Evolutionary conservation across 2,329 filamentous ascomycete species (phyloP), one percentile per base, ranked within the genome.

Genomic region (Monilinia fructigena): DNA sequence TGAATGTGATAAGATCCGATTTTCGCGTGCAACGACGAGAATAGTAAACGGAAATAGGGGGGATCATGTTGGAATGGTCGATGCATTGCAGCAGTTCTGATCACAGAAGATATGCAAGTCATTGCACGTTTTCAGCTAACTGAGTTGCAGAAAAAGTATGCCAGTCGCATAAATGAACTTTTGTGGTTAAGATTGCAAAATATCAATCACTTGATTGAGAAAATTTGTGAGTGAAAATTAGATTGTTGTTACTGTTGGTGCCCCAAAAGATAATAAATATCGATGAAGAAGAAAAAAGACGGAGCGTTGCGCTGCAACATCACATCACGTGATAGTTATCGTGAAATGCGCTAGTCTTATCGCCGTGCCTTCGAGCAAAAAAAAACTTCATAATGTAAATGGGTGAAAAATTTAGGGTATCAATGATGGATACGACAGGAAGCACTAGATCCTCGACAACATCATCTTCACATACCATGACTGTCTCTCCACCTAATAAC

Each of bases 381-480:
- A 60, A 66, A 70, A 67, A 63, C 45, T 53, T 65, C 68, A 68
- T 65, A 65, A 40, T 50, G 35, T 64, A 47, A 40, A 52, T 55
- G n/a, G 47, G 12, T 28, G n/a, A 31, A 47, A 56, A 48, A 58
- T 61, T 53, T 52, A 55, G 65, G n/a, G 18, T 26, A 23, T n/a
- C 63, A 69, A 69, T 53, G 53, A 75, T 75, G 73, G 73, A 68
- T 58, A 73, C 66, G 54, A 67, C 67, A 62, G 69, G 72, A 72
- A 84, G 82, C 77, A 83, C 82, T 59, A 82, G 82, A 68, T 88
- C 86, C 69, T 86, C 85, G 68, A 80, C 85, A 73, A 87, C 86
- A 66, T 87, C 85, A 48, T 86, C 86, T 68, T 89, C 86, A 6
- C 84, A 89, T 74, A 89, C 86, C 48, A 80, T 88, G 75, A 86